Evolutionary conservation across 2,329 filamentous ascomycete species (phyloP).

Genomic region (Fusarium succisae): DNA sequence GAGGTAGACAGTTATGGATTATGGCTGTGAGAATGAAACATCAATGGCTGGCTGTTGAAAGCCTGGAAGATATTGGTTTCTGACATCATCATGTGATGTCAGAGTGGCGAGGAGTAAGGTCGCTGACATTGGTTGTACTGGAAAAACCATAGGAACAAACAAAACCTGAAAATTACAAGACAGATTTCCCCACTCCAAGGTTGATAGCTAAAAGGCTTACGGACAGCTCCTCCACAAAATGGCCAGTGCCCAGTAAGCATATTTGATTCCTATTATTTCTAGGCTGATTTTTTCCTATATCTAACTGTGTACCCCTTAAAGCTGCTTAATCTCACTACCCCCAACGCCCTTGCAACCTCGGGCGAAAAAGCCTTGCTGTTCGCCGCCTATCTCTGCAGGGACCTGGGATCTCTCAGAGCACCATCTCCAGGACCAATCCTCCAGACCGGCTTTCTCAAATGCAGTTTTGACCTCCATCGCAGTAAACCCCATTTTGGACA

Average conservation of each 20-base stretch:
- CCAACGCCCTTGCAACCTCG: neutral
- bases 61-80: no score
- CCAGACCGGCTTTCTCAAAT: neutral
- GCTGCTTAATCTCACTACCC: neutral
- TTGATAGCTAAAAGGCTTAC: no score
- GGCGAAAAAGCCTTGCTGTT: neutral
- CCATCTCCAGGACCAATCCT: neutral
- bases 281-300: no score
- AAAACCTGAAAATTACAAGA: neutral
- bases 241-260: no score
- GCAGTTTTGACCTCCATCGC: neutral
- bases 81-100: neutral
- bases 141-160: neutral
- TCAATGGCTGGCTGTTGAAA: rapidly evolving
- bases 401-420: neutral
- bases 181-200: neutral
- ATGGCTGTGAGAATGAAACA: no score
- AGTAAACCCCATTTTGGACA: neutral
- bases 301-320: no score
- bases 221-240: no score
- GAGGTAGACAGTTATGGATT: rapidly evolving
- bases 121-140: neutral
- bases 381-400: neutral
- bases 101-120: neutral
- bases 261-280: no score